Evolutionary conservation across 2,329 filamentous ascomycete genomes (phyloP), one percentile per base, ranked within the genome.

Genomic region (Xylariaceae sp.): DNA sequence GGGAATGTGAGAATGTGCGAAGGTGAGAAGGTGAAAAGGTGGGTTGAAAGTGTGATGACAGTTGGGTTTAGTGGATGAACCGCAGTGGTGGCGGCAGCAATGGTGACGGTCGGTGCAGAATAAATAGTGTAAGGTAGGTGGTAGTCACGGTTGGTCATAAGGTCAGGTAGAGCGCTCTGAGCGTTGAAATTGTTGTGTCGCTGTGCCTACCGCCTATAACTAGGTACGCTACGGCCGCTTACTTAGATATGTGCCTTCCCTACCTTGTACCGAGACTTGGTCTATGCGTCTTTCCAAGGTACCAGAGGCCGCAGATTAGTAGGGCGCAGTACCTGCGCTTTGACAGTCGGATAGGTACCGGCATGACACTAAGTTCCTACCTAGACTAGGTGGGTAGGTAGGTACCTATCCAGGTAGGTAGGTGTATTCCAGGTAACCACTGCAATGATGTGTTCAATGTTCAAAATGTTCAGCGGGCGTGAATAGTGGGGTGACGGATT

Each of bases 381-480:
- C 19, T 19, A 19, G 19, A 19, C 19, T 19, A 19, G 19, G 19
- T 19, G 19, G 19, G 19, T 19, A 19, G 19, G 19, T 19, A 19
- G 19, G 19, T 19, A 19, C 19, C 19, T 19, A 19, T 19, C 19
- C 19, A 19, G 19, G 19, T 19, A 19, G 19, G 19, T 19, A 19
- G 19, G 19, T 19, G 19, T 19, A 19, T 59, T 62, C 56, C 51
- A 62, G 58, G 58, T 60, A 60, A 50, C 58, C 59, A 53, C 54
- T 55, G 44, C 51, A 51, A 58, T 62, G 58, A 60, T 60, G 58
- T 59, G 60, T 62, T 42, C 47, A 47, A 50, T 34, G 19, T 19
- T 19, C 19, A 19, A 19, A 19, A 19, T 19, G 19, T 19, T 19
- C 19, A 19, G 19, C 19, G 19, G 19, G 19, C 19, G 19, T 19